These are phyloP conservation scores for Gossypium herbaceum DNA, from an alignment of 345 rosid species.

Conservation along the genomic window DNA sequence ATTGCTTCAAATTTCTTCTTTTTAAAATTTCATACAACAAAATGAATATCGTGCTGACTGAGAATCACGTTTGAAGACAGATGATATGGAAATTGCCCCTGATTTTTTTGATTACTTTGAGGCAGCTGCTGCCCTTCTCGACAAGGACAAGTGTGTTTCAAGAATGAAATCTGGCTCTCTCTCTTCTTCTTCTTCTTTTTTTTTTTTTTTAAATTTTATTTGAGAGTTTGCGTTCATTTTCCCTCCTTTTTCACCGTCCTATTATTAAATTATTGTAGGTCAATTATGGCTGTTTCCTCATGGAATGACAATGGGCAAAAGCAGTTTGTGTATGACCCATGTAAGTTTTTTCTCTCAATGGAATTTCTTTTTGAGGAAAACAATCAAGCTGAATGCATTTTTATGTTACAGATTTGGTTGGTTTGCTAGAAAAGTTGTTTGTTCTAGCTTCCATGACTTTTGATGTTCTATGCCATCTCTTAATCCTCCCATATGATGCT, in stretches of 20 bases:
- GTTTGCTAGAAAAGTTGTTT: not conserved
- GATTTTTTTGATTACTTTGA: slow-evolving; percentile 96
- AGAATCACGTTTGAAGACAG: slow-evolving; percentile 45
- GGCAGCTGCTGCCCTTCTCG: slow-evolving; percentile 87
- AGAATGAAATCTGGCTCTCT: slow-evolving; percentile 14
- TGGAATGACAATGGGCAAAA: slow-evolving; percentile 99
- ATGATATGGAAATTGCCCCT: slow-evolving; percentile 98
- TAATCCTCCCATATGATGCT: not conserved
- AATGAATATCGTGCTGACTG: slow-evolving; percentile 17
- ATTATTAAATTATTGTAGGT: slow-evolving; percentile 38
- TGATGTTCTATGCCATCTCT: not conserved
- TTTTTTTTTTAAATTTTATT: not conserved
- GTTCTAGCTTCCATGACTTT: not conserved
- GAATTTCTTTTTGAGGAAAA: not conserved
- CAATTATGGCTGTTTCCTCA: slow-evolving; percentile 98
- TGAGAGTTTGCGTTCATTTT: not conserved
- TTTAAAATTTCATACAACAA: not conserved
- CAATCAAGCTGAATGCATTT: not conserved
- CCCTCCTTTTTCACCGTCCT: not conserved
- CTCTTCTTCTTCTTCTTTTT: not conserved
- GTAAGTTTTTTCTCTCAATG: slow-evolving; percentile 39
- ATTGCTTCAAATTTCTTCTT: not conserved
- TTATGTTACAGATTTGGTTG: not conserved
- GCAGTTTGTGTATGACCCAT: slow-evolving; percentile 92
- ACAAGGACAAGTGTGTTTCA: slow-evolving; percentile 74